Evolutionary conservation across 306 rosid genomes (phyloP).

Genomic region (Dryas alaskensis): DNA sequence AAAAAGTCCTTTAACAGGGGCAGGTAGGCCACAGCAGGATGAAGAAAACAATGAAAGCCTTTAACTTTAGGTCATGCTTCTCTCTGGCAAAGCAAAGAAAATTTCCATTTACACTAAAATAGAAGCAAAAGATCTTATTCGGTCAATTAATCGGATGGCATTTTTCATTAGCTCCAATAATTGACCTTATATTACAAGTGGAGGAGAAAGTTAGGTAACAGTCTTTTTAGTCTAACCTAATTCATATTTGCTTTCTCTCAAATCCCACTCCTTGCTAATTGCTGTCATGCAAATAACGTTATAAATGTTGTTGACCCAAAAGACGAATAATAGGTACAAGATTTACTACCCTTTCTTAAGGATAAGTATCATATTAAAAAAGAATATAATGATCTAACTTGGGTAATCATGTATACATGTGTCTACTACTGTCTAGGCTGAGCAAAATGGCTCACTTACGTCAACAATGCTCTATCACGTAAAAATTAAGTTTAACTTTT

Average conservation of each 20-base stretch:
- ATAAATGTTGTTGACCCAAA: not conserved
- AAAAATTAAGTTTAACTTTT: not conserved
- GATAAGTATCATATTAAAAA: not conserved
- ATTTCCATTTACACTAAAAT: too few relatives aligned
- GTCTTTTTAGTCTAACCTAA: constrained; percentile 36
- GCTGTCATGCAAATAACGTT: constrained; percentile 17
- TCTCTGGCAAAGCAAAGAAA: too few relatives aligned
- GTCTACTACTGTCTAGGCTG: not conserved
- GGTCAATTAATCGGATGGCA: not conserved
- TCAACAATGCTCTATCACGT: not conserved
- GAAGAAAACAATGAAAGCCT: not conserved
- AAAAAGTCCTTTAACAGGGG: constrained; percentile 1
- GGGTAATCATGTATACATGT: constrained; percentile 1
- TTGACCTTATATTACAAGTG: constrained; percentile 16
- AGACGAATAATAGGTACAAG: not conserved
- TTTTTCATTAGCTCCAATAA: not conserved
- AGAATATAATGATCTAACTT: not conserved
- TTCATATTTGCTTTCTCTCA: not conserved
- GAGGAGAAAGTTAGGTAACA: constrained; percentile 31
- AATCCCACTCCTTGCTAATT: constrained; percentile 6
- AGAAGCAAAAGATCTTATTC: too few relatives aligned
- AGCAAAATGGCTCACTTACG: not conserved
- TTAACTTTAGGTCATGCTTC: too few relatives aligned
- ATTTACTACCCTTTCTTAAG: constrained; percentile 1
- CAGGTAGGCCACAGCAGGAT: constrained; percentile 13